phyloP scores from a whole-genome alignment of 495 filamentous ascomycete species.

The Aspergillus cavernicola region DNA sequence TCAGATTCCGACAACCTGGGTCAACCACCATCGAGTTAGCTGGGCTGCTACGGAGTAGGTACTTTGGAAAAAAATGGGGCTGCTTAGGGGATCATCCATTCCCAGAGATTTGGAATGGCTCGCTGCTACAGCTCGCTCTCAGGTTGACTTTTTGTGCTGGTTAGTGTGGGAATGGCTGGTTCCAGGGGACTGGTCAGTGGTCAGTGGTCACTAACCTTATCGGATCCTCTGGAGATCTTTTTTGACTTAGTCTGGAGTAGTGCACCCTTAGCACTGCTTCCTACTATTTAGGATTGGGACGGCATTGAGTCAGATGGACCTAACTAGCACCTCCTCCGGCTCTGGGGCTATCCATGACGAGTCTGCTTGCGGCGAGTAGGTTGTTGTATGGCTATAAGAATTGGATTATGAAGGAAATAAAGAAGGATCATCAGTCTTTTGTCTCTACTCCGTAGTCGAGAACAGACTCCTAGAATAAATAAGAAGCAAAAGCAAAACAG shows the following conservation, averaged over 20 bases:
- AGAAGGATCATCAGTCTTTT: neutral
- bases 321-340: slow-evolving; percentile 9
- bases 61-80: slow-evolving; percentile 1
- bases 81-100: neutral
- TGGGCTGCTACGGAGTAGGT: neutral
- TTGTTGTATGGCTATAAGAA: neutral
- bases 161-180: slow-evolving; percentile 1
- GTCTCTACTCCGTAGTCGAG: neutral
- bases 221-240: slow-evolving; percentile 9
- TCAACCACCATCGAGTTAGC: neutral
- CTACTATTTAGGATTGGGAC: neutral
- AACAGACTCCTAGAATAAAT: neutral
- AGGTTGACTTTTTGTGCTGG: too few species aligned
- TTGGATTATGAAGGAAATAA: neutral
- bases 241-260: slow-evolving; percentile 2
- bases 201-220: slow-evolving; percentile 18
- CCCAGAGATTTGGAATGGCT: slow-evolving; percentile 16
- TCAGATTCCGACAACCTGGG: slow-evolving; percentile 10
- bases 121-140: too few species aligned
- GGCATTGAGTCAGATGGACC: neutral
- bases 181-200: slow-evolving; percentile 15
- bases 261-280: slow-evolving; percentile 1
- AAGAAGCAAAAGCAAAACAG: slow-evolving; percentile 10
- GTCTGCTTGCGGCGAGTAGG: neutral
- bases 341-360: neutral